Evolutionary conservation across 2,329 filamentous ascomycete species (phyloP).

Genomic region (Alternaria arborescens): DNA sequence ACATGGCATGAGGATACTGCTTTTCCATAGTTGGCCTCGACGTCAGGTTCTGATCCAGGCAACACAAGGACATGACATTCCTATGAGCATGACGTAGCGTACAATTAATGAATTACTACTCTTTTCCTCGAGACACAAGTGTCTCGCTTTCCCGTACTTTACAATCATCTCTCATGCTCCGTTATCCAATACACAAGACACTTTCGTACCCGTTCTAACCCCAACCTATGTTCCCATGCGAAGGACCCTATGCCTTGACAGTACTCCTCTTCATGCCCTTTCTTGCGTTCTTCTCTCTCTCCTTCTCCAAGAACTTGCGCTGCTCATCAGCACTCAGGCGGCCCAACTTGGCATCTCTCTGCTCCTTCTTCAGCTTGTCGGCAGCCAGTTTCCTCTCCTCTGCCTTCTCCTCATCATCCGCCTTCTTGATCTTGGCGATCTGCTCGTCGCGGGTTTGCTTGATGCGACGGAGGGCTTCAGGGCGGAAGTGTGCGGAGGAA

Average conservation of each 20-base stretch:
- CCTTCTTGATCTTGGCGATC: slow-evolving; percentile 79
- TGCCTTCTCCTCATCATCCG: slow-evolving; percentile 74
- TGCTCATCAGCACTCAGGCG: slow-evolving; percentile 69
- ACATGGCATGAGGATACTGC: neutral
- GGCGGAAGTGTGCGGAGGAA: slow-evolving; percentile 80
- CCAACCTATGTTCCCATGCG: neutral
- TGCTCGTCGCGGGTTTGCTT: slow-evolving; percentile 80
- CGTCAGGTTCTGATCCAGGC: neutral
- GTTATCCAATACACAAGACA: neutral
- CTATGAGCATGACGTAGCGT: neutral
- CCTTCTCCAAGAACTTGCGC: slow-evolving; percentile 73
- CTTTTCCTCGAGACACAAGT: neutral
- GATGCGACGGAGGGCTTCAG: slow-evolving; percentile 86
- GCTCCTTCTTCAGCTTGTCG: slow-evolving; percentile 78
- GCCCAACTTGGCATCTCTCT: slow-evolving; percentile 75
- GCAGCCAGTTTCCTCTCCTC: slow-evolving; percentile 64
- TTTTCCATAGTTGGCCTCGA: neutral
- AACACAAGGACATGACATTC: neutral
- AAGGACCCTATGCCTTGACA: slow-evolving; percentile 53
- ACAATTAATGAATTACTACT: slow-evolving; percentile 8
- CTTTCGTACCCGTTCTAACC: neutral
- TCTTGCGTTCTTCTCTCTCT: slow-evolving; percentile 84
- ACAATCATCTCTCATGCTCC: slow-evolving; percentile 6
- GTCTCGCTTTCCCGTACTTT: neutral
- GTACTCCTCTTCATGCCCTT: slow-evolving; percentile 71